phyloP scores from a whole-genome alignment of 306 rosid genomes.

The Alnus rubra region DNA sequence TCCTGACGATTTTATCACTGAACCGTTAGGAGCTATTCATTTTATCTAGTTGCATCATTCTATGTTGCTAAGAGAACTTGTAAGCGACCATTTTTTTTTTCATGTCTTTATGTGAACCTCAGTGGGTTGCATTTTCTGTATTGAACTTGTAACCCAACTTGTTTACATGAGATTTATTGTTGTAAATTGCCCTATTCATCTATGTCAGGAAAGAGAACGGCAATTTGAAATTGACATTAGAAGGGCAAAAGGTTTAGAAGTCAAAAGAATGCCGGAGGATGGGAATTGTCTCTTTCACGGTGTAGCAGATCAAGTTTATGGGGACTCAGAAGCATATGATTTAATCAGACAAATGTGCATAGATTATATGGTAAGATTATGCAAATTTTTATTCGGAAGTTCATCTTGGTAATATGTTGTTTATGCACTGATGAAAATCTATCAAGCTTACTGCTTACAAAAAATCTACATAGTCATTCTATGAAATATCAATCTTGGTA shows the following conservation, averaged over 20 bases:
- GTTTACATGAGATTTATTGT: neutral
- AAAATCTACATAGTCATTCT: slow-evolving; percentile 7
- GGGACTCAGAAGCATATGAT: slow-evolving; percentile 80
- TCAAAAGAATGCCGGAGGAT: slow-evolving; percentile 87
- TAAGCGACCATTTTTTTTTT: neutral
- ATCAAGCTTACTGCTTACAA: neutral
- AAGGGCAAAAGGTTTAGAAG: slow-evolving; percentile 81
- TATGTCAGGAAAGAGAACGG: slow-evolving; percentile 79
- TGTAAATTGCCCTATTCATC: slow-evolving; percentile 18
- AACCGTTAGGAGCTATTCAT: neutral
- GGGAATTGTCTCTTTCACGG: slow-evolving; percentile 99
- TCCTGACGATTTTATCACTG: neutral
- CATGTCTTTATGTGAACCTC: neutral
- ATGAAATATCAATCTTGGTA: slow-evolving; percentile 3
- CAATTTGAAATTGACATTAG: slow-evolving; percentile 88
- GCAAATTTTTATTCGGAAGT: neutral
- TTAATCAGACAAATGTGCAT: slow-evolving; percentile 86
- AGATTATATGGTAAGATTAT: slow-evolving; percentile 75
- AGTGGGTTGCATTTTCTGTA: neutral
- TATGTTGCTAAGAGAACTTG: neutral
- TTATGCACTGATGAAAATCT: slow-evolving; percentile 11
- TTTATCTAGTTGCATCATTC: neutral
- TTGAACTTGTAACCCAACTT: neutral
- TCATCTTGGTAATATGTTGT: neutral
- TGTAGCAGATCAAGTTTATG: slow-evolving; percentile 95